Conservation (phyloP, 305 asterid species). For the Fraxinus xanthoxyloides region DNA sequence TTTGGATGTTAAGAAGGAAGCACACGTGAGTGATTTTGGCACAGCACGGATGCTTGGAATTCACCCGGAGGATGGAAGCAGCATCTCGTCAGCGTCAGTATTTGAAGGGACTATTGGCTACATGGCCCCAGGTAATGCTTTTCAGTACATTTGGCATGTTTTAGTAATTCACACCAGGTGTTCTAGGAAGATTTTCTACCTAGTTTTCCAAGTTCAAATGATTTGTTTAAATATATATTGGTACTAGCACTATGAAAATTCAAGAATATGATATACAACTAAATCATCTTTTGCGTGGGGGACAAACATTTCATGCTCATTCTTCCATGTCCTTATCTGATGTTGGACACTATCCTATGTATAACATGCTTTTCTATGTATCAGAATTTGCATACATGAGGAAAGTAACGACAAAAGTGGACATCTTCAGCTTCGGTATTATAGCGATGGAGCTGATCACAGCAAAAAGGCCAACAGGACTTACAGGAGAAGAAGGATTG, state of each 20-base stretch:
- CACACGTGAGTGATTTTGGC: conserved; percentile 86
- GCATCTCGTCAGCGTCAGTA: conserved; percentile 47
- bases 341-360: conserved; percentile 5
- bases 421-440: conserved; percentile 80
- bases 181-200: not conserved
- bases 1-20: conserved; percentile 50
- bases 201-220: not conserved
- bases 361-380: not conserved
- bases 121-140: conserved; percentile 74
- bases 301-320: not conserved
- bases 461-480: conserved; percentile 70
- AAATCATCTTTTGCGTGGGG: not conserved
- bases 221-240: not conserved
- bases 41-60: conserved; percentile 76
- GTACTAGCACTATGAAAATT: not conserved
- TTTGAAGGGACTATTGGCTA: conserved; percentile 92
- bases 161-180: not conserved
- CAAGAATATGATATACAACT: not conserved
- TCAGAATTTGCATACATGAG: conserved; percentile 83
- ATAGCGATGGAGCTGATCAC: conserved; percentile 73
- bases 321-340: not conserved
- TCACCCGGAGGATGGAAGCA: conserved; percentile 42
- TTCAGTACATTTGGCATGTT: not conserved
- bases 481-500: conserved; percentile 47
- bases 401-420: conserved; percentile 71